Evolutionary conservation across 2,329 filamentous ascomycete species (phyloP), one percentile per base, ranked within the genome.

Genomic region (Elsinoe perseae): DNA sequence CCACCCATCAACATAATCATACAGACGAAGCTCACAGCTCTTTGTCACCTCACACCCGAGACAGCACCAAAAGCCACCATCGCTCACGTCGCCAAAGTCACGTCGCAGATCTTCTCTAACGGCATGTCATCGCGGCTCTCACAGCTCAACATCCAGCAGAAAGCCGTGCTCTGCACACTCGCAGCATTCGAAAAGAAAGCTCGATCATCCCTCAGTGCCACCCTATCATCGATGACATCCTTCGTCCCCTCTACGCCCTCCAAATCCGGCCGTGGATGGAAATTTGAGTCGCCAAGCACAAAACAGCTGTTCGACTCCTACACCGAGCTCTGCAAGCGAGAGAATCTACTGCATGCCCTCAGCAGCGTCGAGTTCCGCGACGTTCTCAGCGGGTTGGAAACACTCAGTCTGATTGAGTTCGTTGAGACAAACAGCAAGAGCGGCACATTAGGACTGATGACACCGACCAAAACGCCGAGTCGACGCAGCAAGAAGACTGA

Each of bases 351-450:
- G 2, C 90, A 95, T 63, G 88, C 92, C 0, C 80, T 98, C 2
- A 93, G 89, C 1, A 86, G 82, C 65, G 93, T 89, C 4, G 93
- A 98, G 70, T 98, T 98, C 70, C 83, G 90, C 57, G 93, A 98
- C 70, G 91, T 98, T 4, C 78, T 96, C 18, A 84, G 86, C 32
- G 95, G 89, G 63, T 73, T 98, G 54, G 93, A 98, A 74, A 93
- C 91, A 0, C 74, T 95, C 46, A 91, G 89, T 1, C 75, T 97
- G 20, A 79, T 96, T 4, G 78, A 85, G 69, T 71, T 85, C 72
- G 65, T 87, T 73, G 67, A 89, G 79, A 74, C 87, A 75, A 44
- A 42, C 5, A 54, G 56, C 16, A 89, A 80, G 75, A 85, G 75
- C 50, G 87, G 82, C 44, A 87, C 79, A 61, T 84, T 87, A 66